Evolutionary conservation across 345 rosid genomes (phyloP), one percentile per base, ranked within the genome.

Genomic region (Populus tremula): DNA sequence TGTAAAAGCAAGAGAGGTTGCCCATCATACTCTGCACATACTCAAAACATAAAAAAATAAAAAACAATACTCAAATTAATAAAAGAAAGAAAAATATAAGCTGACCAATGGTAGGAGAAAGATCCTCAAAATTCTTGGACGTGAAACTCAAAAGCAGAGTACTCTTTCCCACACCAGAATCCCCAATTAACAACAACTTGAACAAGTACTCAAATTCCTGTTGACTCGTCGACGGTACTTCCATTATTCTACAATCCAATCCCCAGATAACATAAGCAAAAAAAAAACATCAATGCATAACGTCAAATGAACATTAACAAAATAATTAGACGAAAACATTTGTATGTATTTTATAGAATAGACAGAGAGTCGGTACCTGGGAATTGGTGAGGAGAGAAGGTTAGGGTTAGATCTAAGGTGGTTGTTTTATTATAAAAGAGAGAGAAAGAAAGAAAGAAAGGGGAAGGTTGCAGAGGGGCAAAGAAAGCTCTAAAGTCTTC

Each of bases 401-500:
- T 10, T 6, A 27, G 35, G 53, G 27, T 54, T 27, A 12, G 68
- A 68, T 38, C 71, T 16, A 12, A 76, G 27, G 71, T 65, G 49
- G 49, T 16, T 21, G 43, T 2, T 50, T 50, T 6, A 8, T 31
- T 5, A 12, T 62, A 23, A 35, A 5, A 13, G 36, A 45, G 33
- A 25, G 63, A 16, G 54, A 66, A 76, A 33, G 20, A 25, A 23
- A 47, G 59, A 65, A 50, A 25, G 41, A 53, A 41, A 38, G 9
- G 18, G 62, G 36, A 31, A 67, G 65, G 53, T 59, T 76, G 56
- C 81, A 67, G 45, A 77, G 64, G 66, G 53, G 73, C 62, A 49
- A 84, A 72, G 87, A 76, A 77, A 80, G 69, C 71, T 78, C 82
- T 53, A 16, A 75, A 70, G 80, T 82, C 78, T 72, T 75, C 86